phyloP scores from a whole-genome alignment of 192 early-diverging fungal species.

The Backusella liffmaniae region DNA sequence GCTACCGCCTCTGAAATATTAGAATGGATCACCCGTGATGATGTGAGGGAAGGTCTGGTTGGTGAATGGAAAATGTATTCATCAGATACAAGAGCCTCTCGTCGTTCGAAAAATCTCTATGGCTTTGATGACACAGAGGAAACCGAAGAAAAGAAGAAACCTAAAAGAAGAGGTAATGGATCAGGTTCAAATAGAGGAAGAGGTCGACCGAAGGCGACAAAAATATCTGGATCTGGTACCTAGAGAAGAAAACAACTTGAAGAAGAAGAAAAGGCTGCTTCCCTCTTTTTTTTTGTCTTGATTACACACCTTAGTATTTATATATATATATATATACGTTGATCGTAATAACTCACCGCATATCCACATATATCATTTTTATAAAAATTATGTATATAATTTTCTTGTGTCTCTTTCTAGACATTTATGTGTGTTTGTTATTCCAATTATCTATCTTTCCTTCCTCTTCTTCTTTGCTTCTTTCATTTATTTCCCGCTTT shows the following conservation, averaged over 20 bases:
- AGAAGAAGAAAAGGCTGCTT: background rate
- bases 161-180: background rate
- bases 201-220: background rate
- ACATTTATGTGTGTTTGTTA: background rate
- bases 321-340: background rate
- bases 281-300: background rate
- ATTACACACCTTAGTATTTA: too few relatives aligned
- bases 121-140: constrained; percentile 29
- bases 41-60: constrained; percentile 40
- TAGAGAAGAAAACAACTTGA: background rate
- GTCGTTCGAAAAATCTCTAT: constrained; percentile 30
- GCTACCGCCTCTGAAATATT: constrained; percentile 42
- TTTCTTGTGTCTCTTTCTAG: background rate
- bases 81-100: constrained; percentile 25
- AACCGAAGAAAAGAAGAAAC: constrained; percentile 10
- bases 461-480: too few relatives aligned
- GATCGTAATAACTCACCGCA: background rate
- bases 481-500: too few relatives aligned
- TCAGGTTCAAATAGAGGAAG: constrained; percentile 1
- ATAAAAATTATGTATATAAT: background rate
- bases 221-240: constrained; percentile 9
- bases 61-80: constrained; percentile 50
- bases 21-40: constrained; percentile 43
- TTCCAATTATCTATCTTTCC: background rate
- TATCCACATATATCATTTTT: background rate